Conservation (phyloP, 2,329 filamentous ascomycete genomes). For the Apiospora arundinis region DNA sequence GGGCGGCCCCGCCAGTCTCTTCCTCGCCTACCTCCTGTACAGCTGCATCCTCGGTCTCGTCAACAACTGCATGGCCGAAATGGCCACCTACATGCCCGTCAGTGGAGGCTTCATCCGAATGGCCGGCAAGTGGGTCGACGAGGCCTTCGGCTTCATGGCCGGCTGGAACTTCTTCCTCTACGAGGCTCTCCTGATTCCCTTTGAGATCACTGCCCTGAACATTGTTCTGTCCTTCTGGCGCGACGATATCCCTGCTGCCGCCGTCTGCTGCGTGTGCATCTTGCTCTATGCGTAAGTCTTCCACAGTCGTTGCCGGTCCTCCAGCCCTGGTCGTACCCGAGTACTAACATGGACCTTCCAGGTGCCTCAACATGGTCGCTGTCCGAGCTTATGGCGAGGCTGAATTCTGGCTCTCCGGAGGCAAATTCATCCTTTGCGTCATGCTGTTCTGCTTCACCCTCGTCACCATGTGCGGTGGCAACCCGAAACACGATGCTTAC, state of each 20-base stretch:
- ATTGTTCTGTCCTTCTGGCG: constrained; percentile 51
- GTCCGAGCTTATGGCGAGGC: constrained; percentile 51
- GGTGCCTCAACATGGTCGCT: constrained; percentile 48
- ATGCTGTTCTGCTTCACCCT: constrained; percentile 47
- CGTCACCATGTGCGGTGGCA: constrained; percentile 51
- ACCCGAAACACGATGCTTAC: constrained; percentile 45
- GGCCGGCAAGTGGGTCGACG: constrained; percentile 67
- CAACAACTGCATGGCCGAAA: constrained; percentile 69
- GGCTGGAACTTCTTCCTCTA: constrained; percentile 47
- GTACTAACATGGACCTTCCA: constrained; percentile 1
- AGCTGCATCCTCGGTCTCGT: constrained; percentile 60
- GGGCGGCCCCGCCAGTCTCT: constrained; percentile 58
- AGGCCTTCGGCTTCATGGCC: constrained; percentile 62
- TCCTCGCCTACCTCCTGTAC: constrained; percentile 66
- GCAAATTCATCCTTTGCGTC: constrained; percentile 45
- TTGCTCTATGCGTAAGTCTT: constrained; percentile 42
- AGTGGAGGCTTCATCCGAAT: constrained; percentile 66
- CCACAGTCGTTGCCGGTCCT: constrained; percentile 29
- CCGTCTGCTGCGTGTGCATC: constrained; percentile 46
- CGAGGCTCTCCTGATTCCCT: constrained; percentile 43
- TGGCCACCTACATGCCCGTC: constrained; percentile 65
- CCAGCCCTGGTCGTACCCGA: constrained; percentile 18
- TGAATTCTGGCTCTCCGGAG: constrained; percentile 53
- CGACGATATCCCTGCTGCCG: constrained; percentile 49
- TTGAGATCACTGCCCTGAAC: constrained; percentile 43